These are phyloP conservation scores for Dactylellina leptospora DNA, from an alignment of 2,329 filamentous ascomycete genomes.

Conservation along the genomic window DNA sequence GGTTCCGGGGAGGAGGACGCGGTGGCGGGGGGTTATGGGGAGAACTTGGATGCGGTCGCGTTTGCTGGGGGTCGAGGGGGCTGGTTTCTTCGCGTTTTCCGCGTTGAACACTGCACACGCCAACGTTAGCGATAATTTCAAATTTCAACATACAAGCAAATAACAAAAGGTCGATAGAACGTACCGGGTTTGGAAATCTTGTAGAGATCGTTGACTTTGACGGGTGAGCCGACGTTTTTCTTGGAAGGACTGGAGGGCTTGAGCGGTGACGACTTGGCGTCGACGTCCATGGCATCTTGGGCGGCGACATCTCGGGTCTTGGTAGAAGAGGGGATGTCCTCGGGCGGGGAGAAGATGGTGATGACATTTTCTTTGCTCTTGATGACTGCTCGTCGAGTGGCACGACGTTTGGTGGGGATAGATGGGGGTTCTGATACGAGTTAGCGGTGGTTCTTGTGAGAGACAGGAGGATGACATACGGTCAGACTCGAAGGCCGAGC, in stretches of 20 bases:
- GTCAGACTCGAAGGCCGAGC: conserved; percentile 42
- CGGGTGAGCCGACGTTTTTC: conserved; percentile 46
- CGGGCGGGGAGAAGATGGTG: conserved; percentile 26
- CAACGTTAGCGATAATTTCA: neutral
- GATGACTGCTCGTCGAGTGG: conserved; percentile 29
- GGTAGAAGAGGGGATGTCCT: conserved; percentile 10
- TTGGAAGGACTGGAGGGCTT: conserved; percentile 49
- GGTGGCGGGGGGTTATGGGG: conserved; percentile 55
- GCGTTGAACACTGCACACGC: conserved; percentile 21
- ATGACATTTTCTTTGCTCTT: conserved; percentile 44
- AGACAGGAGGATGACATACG: conserved; percentile 11
- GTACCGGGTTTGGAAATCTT: conserved; percentile 45
- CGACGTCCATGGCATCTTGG: conserved; percentile 49
- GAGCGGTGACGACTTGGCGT: conserved; percentile 36
- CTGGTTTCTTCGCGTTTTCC: conserved; percentile 27
- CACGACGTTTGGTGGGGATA: conserved; percentile 44
- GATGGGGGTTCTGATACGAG: neutral
- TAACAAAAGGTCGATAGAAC: neutral
- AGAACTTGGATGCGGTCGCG: conserved; percentile 51
- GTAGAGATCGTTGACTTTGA: conserved; percentile 41
- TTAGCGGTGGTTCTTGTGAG: neutral
- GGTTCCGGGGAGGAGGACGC: conserved; percentile 26
- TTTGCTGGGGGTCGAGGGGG: conserved; percentile 43
- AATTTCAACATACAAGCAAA: neutral
- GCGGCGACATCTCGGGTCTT: conserved; percentile 1